These are phyloP conservation scores for Aspergillus sp. DNA, from an alignment of 2,329 filamentous ascomycete genomes.

Conservation along the genomic window DNA sequence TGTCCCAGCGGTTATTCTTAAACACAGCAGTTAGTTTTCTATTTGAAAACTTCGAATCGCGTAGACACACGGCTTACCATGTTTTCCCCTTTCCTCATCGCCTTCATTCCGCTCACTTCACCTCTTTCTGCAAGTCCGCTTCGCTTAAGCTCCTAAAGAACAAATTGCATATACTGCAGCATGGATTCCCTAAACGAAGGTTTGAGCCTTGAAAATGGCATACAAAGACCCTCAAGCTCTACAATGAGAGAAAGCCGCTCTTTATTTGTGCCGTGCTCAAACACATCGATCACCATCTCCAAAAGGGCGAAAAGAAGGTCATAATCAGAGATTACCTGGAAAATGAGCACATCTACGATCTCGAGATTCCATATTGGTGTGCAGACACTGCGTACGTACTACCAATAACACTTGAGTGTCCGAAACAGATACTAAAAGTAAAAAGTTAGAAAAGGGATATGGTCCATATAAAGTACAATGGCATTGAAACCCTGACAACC, in stretches of 20 bases:
- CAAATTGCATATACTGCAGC: no score
- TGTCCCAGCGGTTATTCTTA: no score
- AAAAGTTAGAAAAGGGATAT: conserved; percentile 6
- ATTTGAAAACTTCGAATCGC: no score
- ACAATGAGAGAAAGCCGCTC: conserved; percentile 14
- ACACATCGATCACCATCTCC: conserved; percentile 12
- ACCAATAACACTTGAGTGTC: background rate
- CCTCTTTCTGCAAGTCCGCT: no score
- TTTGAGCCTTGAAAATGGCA: conserved; percentile 3
- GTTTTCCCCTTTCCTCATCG: no score
- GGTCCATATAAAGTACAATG: conserved; percentile 15
- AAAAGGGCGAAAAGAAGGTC: conserved; percentile 10
- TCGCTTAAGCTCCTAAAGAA: no score
- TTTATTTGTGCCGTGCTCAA: conserved; percentile 15
- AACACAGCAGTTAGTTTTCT: no score
- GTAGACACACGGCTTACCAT: no score
- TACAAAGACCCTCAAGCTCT: conserved; percentile 13
- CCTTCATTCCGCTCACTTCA: no score
- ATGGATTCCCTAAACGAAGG: background rate
- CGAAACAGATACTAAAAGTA: background rate
- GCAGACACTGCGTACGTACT: conserved; percentile 11
- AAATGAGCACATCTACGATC: conserved; percentile 9
- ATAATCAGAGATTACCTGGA: conserved; percentile 12
- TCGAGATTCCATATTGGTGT: conserved; percentile 11
- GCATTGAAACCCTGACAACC: conserved; percentile 12